A percentile compares a stretch with the other conserved stretches of the same genome.
Evolutionary conservation across 371 early-diverging fungal genomes (phyloP).

Genomic region (Lichtheimia hyalospora): DNA sequence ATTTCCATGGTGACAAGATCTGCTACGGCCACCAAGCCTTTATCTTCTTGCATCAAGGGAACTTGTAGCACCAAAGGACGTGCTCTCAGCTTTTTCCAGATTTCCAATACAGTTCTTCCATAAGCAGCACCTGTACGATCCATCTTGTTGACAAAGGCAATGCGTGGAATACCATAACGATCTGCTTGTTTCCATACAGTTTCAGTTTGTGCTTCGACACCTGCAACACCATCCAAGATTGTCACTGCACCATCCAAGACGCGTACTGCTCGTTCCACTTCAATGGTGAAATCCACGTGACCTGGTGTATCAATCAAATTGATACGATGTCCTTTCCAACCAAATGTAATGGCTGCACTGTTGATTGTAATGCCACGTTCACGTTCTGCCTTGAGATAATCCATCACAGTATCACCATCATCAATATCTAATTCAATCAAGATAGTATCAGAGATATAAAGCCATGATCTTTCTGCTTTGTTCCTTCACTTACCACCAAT

Average conservation of each 20-base stretch:
- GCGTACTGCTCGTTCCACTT: slow-evolving; percentile 90
- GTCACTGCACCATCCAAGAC: slow-evolving; percentile 94
- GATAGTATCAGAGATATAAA: too few relatives aligned
- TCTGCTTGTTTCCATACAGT: slow-evolving; percentile 93
- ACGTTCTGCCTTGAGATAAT: slow-evolving; percentile 87
- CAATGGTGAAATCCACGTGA: slow-evolving; percentile 95
- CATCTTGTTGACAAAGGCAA: slow-evolving; percentile 94
- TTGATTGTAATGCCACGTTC: slow-evolving; percentile 95
- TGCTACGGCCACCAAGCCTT: slow-evolving; percentile 60
- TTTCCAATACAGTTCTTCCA: slow-evolving; percentile 61
- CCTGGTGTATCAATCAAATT: slow-evolving; percentile 97
- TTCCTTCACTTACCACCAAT: slow-evolving; percentile 69
- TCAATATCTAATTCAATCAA: slow-evolving; percentile 85
- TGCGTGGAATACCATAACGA: slow-evolving; percentile 78
- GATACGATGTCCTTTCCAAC: slow-evolving; percentile 82
- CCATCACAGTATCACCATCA: slow-evolving; percentile 92
- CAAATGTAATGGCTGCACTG: slow-evolving; percentile 93
- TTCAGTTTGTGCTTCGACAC: slow-evolving; percentile 97
- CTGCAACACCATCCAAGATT: slow-evolving; percentile 91
- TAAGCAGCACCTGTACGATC: slow-evolving; percentile 85
- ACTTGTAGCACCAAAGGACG: slow-evolving; percentile 74
- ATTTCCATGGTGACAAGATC: slow-evolving; percentile 81
- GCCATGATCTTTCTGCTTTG: too few relatives aligned
- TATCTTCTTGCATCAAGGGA: slow-evolving; percentile 54
- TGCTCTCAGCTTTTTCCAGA: slow-evolving; percentile 65